Percentiles rank a stretch among this genome's conserved stretches.
These are phyloP conservation scores for Choanephora cucurbitarum DNA, from an alignment of 371 early-diverging fungal species.

Conservation along the genomic window DNA sequence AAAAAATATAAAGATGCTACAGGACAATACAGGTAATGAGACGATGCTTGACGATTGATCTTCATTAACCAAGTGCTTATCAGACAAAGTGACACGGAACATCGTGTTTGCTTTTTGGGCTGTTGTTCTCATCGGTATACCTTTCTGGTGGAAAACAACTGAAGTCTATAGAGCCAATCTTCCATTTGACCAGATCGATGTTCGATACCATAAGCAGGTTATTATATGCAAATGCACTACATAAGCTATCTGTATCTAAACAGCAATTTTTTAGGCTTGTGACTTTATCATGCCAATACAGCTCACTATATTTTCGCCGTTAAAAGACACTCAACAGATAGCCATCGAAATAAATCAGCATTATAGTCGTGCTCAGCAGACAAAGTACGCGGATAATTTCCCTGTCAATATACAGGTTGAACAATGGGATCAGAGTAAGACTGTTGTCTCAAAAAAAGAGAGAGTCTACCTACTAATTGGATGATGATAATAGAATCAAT, in stretches of 20 bases:
- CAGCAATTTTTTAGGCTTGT: constrained; percentile 28
- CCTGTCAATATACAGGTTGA: constrained; percentile 13
- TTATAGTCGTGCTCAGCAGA: not conserved
- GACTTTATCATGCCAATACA: constrained; percentile 29
- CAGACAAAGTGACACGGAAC: constrained; percentile 33
- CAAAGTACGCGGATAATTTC: constrained; percentile 13
- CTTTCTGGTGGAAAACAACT: constrained; percentile 93
- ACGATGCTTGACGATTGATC: no score
- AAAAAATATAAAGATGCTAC: not conserved
- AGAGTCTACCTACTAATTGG: no score
- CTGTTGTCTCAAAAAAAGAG: no score
- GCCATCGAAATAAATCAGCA: constrained; percentile 8
- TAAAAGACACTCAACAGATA: constrained; percentile 1
- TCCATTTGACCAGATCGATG: constrained; percentile 69
- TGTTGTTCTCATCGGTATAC: constrained; percentile 74
- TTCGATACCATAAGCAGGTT: constrained; percentile 62
- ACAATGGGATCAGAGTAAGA: constrained; percentile 4
- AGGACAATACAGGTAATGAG: constrained; percentile 15
- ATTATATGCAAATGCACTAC: no score
- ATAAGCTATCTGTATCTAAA: no score
- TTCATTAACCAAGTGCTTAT: no score
- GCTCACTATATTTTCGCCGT: constrained; percentile 22
- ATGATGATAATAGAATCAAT: constrained; percentile 1
- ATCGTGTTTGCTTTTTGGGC: constrained; percentile 61
- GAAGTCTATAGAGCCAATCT: constrained; percentile 87